These are phyloP conservation scores for Cladosporium colombiae DNA, from an alignment of 2,329 filamentous ascomycete species.

Conservation along the genomic window DNA sequence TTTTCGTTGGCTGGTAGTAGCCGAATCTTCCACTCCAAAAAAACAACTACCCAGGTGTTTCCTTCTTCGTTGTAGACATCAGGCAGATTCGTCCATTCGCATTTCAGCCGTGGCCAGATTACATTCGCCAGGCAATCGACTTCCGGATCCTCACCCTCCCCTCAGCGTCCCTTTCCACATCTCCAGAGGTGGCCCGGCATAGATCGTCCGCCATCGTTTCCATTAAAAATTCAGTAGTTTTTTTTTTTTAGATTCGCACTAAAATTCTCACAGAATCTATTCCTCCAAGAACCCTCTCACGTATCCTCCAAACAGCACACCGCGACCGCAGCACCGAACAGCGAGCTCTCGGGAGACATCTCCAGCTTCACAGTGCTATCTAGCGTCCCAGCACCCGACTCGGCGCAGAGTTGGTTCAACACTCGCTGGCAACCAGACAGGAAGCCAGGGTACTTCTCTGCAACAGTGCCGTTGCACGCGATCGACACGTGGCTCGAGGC, in stretches of 20 bases:
- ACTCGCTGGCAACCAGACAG: conserved; percentile 61
- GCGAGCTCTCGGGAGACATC: conserved; percentile 70
- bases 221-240: too few relatives aligned
- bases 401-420: conserved; percentile 58
- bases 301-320: conserved; percentile 34
- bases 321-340: conserved; percentile 74
- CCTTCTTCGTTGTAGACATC: not conserved
- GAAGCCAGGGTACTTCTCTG: conserved; percentile 76
- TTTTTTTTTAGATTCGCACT: not conserved
- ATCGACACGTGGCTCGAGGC: conserved; percentile 49
- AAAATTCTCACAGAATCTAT: not conserved
- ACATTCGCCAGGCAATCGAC: not conserved
- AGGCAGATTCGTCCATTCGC: not conserved
- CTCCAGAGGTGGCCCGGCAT: not conserved
- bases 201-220: too few relatives aligned
- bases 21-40: not conserved
- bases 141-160: not conserved
- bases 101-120: not conserved
- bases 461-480: conserved; percentile 78
- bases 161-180: not conserved
- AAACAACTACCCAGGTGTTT: not conserved
- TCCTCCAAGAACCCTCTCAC: not conserved
- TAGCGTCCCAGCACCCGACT: conserved; percentile 41
- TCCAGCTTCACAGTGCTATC: conserved; percentile 59
- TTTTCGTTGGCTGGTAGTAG: not conserved